Evolutionary conservation across 73 alveolate species (phyloP), one percentile per base, ranked within the genome.

Genomic region (Paramecium caudatum): DNA sequence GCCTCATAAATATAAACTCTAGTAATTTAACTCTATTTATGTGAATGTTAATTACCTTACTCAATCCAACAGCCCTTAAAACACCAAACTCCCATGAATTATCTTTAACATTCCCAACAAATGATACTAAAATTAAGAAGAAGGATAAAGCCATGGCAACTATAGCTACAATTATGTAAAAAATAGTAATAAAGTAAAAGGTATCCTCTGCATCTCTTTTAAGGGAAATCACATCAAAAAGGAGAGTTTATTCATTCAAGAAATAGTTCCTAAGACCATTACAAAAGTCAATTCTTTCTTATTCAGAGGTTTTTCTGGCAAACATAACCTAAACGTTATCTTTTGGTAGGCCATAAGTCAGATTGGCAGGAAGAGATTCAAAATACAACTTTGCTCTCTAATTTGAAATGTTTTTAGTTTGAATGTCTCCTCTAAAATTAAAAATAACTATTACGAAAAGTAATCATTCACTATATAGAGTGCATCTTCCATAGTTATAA

Each of bases 11-110:
- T 90, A 91, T 97, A 98, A 10, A 96, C 94, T 46, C 99, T 93
- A 46, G 94, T 93, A 49, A 95, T 94, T 93, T 97, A 90, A 0
- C 61, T 2, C 36, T 49, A 7, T 39, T 39, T 6, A 6, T 6
- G 9, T 39, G 5, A 39, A 6, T 39, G 9, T 39, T 6, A 39
- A 39, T 6, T 39, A 39, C 94, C 90, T 94, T 93, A 43, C 93
- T 93, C 27, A 97, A 90, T n/a, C 99, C 99, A 3, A 98, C 96
- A 25, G 99, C 97, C 90, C 99, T 94, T 81, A 96, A 91, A 8
- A 96, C 98, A 36, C 99, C 99, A 91, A 95, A 96, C 82, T 98
- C 99, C 96, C 98, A 96, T 48, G 94, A 81, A 68, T 96, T 98
- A 91, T 98, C 99, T 62, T 93, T 98, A 23, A 98, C 96, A 83